phyloP scores from a whole-genome alignment of 2,329 filamentous ascomycete genomes.

The Talaromyces sp. region DNA sequence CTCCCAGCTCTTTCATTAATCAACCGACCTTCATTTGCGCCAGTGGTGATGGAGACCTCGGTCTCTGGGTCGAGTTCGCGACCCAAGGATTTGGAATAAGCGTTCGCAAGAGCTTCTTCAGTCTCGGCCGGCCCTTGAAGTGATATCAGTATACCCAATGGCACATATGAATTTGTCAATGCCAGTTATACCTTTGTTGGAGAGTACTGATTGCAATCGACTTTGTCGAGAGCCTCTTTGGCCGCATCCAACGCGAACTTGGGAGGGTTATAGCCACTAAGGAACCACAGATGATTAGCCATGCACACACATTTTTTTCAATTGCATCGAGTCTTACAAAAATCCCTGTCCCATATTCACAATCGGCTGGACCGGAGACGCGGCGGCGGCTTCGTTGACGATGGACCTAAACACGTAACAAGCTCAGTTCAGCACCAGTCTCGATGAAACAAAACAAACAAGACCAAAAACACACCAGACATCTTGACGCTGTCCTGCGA shows the following conservation, averaged over 20 bases:
- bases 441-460: neutral
- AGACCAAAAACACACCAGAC: constrained; percentile 35
- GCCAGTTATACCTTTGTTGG: constrained; percentile 64
- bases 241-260: constrained; percentile 86
- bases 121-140: constrained; percentile 66
- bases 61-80: constrained; percentile 77
- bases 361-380: constrained; percentile 58
- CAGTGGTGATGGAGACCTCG: constrained; percentile 88
- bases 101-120: constrained; percentile 86
- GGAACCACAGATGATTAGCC: neutral
- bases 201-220: constrained; percentile 98
- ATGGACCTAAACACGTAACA: constrained; percentile 49
- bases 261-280: constrained; percentile 81
- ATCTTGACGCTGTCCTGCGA: constrained; percentile 47
- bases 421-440: neutral
- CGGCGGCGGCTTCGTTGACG: constrained; percentile 61
- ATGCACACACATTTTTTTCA: neutral
- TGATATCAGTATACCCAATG: neutral
- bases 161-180: neutral
- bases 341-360: constrained; percentile 65
- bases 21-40: constrained; percentile 43
- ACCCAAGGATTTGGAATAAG: constrained; percentile 86
- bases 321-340: constrained; percentile 35
- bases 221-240: constrained; percentile 78
- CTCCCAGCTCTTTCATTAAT: neutral